Evolutionary conservation across 2,329 filamentous ascomycete genomes (phyloP).

Genomic region (Clonostachys solani): DNA sequence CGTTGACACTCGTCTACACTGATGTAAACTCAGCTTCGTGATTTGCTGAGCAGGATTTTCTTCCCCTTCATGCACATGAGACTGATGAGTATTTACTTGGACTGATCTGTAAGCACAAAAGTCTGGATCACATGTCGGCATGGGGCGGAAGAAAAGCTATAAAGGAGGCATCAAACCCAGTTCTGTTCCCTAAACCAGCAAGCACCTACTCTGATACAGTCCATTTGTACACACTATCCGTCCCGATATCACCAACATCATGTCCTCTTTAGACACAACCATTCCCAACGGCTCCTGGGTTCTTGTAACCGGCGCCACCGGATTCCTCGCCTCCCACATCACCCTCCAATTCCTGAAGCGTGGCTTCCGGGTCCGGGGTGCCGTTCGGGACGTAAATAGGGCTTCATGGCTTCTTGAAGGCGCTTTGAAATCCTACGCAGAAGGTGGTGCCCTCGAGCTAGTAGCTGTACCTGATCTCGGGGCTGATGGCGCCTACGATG

Average conservation of each 20-base stretch:
- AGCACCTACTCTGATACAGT: no score
- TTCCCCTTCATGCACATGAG: no score
- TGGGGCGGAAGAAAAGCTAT: no score
- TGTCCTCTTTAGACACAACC: neutral
- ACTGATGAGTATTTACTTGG: no score
- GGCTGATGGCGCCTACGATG: slow-evolving; percentile 25
- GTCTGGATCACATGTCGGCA: no score
- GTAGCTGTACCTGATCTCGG: slow-evolving; percentile 28
- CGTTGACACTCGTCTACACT: no score
- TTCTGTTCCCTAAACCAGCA: no score
- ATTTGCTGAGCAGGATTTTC: no score
- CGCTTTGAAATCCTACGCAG: neutral
- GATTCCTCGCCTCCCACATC: slow-evolving; percentile 35
- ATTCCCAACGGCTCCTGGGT: slow-evolving; percentile 21
- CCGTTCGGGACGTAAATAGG: slow-evolving; percentile 23
- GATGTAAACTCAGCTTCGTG: no score
- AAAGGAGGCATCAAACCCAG: no score
- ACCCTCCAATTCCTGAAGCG: slow-evolving; percentile 26
- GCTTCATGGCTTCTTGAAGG: slow-evolving; percentile 21
- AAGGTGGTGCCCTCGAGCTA: slow-evolving; percentile 10
- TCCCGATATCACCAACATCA: neutral
- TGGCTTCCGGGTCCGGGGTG: slow-evolving; percentile 36
- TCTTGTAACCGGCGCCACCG: slow-evolving; percentile 38
- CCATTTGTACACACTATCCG: no score
- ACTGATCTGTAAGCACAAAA: no score